Evolutionary conservation across 2,329 filamentous ascomycete genomes (phyloP).

Genomic region (Westerdykella sp.): DNA sequence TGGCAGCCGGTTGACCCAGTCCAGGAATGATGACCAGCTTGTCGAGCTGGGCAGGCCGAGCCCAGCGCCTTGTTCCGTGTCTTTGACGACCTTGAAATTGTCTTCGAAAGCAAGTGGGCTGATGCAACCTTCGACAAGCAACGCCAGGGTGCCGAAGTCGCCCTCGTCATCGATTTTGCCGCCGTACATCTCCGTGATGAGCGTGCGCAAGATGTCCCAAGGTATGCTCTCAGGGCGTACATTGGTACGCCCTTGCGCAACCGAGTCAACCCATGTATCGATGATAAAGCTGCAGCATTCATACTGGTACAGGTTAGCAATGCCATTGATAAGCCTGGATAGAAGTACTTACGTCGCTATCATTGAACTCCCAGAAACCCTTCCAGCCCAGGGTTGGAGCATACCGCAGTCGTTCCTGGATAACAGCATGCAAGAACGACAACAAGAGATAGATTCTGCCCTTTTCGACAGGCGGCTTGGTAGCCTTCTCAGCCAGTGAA

Average conservation of each 20-base stretch:
- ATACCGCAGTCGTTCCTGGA: conserved; percentile 91
- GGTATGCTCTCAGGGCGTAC: conserved; percentile 90
- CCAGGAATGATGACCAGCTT: conserved; percentile 75
- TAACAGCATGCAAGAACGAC: conserved; percentile 90
- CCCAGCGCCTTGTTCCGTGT: conserved; percentile 48
- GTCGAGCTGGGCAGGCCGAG: conserved; percentile 76
- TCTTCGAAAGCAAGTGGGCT: conserved; percentile 88
- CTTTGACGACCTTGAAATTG: conserved; percentile 78
- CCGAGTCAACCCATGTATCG: conserved; percentile 83
- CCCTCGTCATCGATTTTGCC: conserved; percentile 92
- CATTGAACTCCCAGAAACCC: conserved; percentile 99
- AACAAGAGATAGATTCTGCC: conserved; percentile 83
- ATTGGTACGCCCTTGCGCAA: conserved; percentile 81
- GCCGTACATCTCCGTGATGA: conserved; percentile 91
- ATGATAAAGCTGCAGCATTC: conserved; percentile 96
- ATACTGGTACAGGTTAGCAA: conserved; percentile 56
- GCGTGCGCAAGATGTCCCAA: conserved; percentile 89
- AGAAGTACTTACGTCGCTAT: conserved; percentile 78
- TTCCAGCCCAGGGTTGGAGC: conserved; percentile 94
- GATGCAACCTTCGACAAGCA: conserved; percentile 70
- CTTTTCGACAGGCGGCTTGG: conserved; percentile 83
- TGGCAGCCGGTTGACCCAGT: conserved; percentile 85
- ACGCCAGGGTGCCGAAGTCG: conserved; percentile 68
- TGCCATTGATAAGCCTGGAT: conserved; percentile 1
- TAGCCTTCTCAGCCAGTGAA: conserved; percentile 67